Evolutionary conservation across 2,329 filamentous ascomycete genomes (phyloP).

Genomic region (Podosphaera leucotricha): DNA sequence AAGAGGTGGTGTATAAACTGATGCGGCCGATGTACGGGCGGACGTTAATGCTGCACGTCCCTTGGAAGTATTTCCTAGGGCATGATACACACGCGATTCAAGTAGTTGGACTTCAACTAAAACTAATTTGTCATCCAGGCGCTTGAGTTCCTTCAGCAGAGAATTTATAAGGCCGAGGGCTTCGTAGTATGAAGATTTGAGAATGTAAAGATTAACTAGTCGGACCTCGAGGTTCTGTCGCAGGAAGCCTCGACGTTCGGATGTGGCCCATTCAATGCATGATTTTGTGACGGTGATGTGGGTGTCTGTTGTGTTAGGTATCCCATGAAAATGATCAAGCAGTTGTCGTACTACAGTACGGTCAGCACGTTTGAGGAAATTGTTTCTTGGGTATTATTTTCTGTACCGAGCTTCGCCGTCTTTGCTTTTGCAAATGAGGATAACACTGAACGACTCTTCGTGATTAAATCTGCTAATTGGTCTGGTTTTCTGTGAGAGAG

Average conservation of each 20-base stretch:
- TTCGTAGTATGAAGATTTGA: conserved; percentile 94
- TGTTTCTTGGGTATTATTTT: not conserved
- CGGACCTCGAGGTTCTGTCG: conserved; percentile 95
- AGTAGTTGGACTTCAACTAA: conserved; percentile 94
- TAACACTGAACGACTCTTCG: conserved; percentile 69
- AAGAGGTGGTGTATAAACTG: conserved; percentile 86
- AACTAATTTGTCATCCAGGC: conserved; percentile 93
- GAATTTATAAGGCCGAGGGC: conserved; percentile 91
- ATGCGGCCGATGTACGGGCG: conserved; percentile 82
- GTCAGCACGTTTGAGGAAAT: conserved; percentile 1
- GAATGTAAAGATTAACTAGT: conserved; percentile 83
- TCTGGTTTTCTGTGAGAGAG: conserved; percentile 38
- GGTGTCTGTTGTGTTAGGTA: conserved; percentile 82
- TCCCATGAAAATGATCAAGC: conserved; percentile 80
- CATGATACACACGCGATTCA: conserved; percentile 92
- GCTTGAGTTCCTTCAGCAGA: conserved; percentile 87
- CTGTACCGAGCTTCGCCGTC: conserved; percentile 84
- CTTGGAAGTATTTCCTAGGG: conserved; percentile 88
- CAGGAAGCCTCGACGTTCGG: conserved; percentile 83
- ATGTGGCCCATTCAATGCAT: conserved; percentile 97
- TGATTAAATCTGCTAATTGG: conserved; percentile 74
- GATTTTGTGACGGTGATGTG: conserved; percentile 93
- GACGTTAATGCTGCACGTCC: conserved; percentile 84
- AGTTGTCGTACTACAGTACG: conserved; percentile 58
- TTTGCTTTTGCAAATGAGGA: conserved; percentile 97